A percentile compares a stretch with the other conserved stretches of the same genome.
Evolutionary conservation across 2,329 filamentous ascomycete genomes (phyloP).

Genomic region (Colletotrichum shisoi): DNA sequence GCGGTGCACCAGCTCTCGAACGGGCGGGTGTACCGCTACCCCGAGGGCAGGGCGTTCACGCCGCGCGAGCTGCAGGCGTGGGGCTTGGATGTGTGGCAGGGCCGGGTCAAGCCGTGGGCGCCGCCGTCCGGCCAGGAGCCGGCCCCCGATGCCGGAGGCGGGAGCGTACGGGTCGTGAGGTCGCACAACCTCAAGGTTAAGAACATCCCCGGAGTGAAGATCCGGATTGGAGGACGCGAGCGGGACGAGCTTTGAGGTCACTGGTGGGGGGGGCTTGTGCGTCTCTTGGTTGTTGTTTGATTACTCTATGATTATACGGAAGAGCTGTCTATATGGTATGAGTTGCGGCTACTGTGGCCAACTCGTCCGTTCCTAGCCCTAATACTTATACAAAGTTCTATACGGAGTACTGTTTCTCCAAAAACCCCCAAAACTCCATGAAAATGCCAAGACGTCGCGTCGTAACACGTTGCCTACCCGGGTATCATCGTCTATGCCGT

Average conservation of each 20-base stretch:
- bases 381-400: neutral
- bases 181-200: conserved; percentile 42
- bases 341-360: conserved; percentile 10
- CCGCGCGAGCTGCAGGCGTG: conserved; percentile 46
- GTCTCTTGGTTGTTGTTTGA: conserved; percentile 17
- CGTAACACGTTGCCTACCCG: conserved; percentile 22
- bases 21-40: conserved; percentile 49
- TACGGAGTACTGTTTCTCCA: too few relatives aligned
- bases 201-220: conserved; percentile 44
- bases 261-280: too few relatives aligned
- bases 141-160: conserved; percentile 41
- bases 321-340: conserved; percentile 21
- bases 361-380: neutral
- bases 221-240: conserved; percentile 41
- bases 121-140: conserved; percentile 44
- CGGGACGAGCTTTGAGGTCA: conserved; percentile 42
- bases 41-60: conserved; percentile 45
- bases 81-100: conserved; percentile 52
- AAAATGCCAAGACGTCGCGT: conserved; percentile 27
- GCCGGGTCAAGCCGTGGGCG: conserved; percentile 48
- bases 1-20: conserved; percentile 50
- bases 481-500: conserved; percentile 34
- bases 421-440: conserved; percentile 29
- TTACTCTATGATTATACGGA: conserved; percentile 26
- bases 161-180: conserved; percentile 41